phyloP scores from a whole-genome alignment of 257 asterid genomes.

The Capsicum baccatum region DNA sequence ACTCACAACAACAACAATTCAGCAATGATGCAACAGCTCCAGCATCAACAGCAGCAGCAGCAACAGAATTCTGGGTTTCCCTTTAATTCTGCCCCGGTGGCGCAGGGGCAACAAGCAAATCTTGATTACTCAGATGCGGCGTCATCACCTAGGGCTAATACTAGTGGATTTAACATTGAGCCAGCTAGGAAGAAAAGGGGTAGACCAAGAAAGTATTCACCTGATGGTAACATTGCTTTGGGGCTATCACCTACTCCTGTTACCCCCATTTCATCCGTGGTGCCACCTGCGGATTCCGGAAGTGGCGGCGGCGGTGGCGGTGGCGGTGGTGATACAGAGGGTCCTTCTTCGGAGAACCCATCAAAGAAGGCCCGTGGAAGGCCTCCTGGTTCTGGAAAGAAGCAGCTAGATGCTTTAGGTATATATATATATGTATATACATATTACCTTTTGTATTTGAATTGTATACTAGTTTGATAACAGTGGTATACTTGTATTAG shows the following conservation, averaged over 20 bases:
- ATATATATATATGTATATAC: not conserved
- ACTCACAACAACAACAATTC: slow-evolving; percentile 38
- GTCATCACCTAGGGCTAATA: slow-evolving; percentile 44
- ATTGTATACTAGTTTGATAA: too few species aligned
- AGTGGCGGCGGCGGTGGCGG: slow-evolving; percentile 50
- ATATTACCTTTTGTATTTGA: not conserved
- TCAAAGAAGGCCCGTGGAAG: slow-evolving; percentile 57
- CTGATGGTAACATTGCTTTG: slow-evolving; percentile 67
- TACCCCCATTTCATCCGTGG: slow-evolving; percentile 50
- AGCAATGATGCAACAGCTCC: slow-evolving; percentile 37
- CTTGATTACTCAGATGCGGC: slow-evolving; percentile 55
- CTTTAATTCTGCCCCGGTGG: slow-evolving; percentile 42
- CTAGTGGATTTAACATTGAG: slow-evolving; percentile 49
- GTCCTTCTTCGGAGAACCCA: slow-evolving; percentile 44
- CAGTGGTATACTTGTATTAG: too few species aligned
- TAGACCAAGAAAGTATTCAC: slow-evolving; percentile 71
- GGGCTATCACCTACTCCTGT: slow-evolving; percentile 70
- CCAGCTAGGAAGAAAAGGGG: slow-evolving; percentile 66
- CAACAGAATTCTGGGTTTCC: slow-evolving; percentile 61
- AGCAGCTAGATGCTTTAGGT: slow-evolving; percentile 59
- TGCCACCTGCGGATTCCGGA: slow-evolving; percentile 40
- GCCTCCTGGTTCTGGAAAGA: slow-evolving; percentile 63
- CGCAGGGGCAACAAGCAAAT: slow-evolving; percentile 36
- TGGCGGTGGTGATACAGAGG: slow-evolving; percentile 43
- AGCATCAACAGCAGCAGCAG: slow-evolving; percentile 49